These are phyloP conservation scores for Globisporangium rhizosaccharum DNA, from an alignment of 352 stramenopile genomes.

Conservation along the genomic window DNA sequence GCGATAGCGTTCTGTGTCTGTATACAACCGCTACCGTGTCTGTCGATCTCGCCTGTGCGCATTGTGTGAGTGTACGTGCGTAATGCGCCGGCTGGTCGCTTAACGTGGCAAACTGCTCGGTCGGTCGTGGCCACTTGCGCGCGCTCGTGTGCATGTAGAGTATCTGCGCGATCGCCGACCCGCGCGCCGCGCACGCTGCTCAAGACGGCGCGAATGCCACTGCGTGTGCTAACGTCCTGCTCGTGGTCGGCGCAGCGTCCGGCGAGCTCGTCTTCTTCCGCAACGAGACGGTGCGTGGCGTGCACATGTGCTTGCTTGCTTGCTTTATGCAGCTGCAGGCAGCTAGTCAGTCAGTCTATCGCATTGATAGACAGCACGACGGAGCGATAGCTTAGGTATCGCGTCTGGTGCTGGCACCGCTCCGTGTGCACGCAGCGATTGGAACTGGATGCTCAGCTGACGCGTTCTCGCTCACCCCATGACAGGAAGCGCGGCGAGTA, in stretches of 20 bases:
- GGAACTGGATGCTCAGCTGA: neutral
- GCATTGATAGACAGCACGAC: too few relatives aligned
- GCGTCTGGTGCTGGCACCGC: neutral
- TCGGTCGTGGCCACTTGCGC: neutral
- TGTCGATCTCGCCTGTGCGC: neutral
- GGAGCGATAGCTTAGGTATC: neutral
- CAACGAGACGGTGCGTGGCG: conserved; percentile 21
- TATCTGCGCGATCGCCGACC: conserved; percentile 13
- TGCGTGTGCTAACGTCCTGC: conserved; percentile 18
- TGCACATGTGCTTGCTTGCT: neutral
- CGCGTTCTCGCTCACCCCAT: neutral
- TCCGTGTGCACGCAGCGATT: neutral
- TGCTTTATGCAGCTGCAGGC: neutral
- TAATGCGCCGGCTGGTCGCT: neutral
- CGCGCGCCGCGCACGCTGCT: neutral
- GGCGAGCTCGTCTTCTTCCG: conserved; percentile 47
- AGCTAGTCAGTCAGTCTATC: too few relatives aligned
- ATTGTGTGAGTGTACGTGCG: neutral
- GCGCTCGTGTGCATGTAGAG: conserved; percentile 8
- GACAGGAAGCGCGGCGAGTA: conserved; percentile 44
- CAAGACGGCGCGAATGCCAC: conserved; percentile 5
- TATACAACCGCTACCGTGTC: neutral
- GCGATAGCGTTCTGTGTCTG: neutral
- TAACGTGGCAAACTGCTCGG: neutral
- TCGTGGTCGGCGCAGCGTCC: conserved; percentile 30